Base-by-base conservation (phyloP, 257 asterid species). In the Echites panduratus region DNA sequence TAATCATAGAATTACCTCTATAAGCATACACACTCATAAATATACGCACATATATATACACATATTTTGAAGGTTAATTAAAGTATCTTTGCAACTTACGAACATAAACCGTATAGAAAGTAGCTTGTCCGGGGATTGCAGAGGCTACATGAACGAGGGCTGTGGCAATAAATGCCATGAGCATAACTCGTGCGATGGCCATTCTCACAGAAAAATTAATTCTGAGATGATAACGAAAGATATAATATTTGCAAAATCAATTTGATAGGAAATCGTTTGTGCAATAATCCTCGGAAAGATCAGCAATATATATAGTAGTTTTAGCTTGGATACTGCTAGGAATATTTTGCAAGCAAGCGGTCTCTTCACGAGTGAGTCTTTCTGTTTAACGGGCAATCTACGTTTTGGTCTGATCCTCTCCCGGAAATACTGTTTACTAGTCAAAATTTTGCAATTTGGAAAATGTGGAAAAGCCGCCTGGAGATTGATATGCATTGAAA, bases 81-180 rank as follows among this genome's bases (percentile, higher is more conserved):
- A 49, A 11, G n/a, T 49, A 35, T 65, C 3, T 0, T 1, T 26
- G 19, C 29, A 9, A 66, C 71, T 66, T 66, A 66, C 71, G 71
- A 24, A 43, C 53, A 66, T 45, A 47, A 41, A 41, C 53, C 4
- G 40, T 44, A n/a, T 45, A 66, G 19, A 5, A 66, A 41, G 71
- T 66, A 19, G 71, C 71, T 43, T 45, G 29, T 19, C 71, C 71
- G 22, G 71, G 3, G 13, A 66, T 66, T n/a, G 56, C 71, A 12
- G 71, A n/a, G 71, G 71, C 54, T 12, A n/a, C 56, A 24, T 66
- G 53, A 26, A 66, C 2, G 7, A 66, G 35, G 52, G 71, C 5
- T 44, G 56, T 24, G 56, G 71, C 56, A 11, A 66, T 41, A 10
- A 44, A 44, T 4, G 57, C 56, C 32, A 66, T 24, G 9, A 66